Percentiles rank a stretch among this genome's conserved stretches.
Evolutionary conservation across 176 grass and related monocot genomes (phyloP).

Genomic region (Phragmites australis): DNA sequence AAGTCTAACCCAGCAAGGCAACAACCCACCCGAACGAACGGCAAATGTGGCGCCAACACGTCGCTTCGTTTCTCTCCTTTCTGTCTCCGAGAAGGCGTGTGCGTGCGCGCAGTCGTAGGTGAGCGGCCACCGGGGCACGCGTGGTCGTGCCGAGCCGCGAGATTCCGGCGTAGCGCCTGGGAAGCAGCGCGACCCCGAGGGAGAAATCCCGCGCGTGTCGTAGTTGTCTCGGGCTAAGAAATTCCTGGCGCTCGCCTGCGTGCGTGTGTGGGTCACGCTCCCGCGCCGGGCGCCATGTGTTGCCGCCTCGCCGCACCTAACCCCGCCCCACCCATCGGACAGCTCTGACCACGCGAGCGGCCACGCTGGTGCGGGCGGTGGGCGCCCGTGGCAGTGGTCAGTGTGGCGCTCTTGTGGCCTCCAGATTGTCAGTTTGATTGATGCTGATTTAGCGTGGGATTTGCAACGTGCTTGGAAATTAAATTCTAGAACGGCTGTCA

Average conservation of each 20-base stretch:
- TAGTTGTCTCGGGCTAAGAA: background rate
- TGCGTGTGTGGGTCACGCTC: background rate
- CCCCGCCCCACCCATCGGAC: background rate
- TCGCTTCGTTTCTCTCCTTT: background rate
- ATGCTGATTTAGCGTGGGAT: background rate
- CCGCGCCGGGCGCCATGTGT: constrained; percentile 3
- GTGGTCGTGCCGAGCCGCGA: constrained; percentile 21
- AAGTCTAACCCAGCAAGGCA: background rate
- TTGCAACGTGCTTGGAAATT: background rate
- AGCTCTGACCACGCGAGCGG: background rate
- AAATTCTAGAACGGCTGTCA: background rate
- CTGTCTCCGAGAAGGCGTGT: constrained; percentile 9
- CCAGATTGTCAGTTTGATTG: background rate
- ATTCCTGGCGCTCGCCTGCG: background rate
- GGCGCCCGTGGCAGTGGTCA: background rate
- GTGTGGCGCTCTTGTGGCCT: background rate
- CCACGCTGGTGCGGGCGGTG: background rate
- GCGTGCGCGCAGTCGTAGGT: constrained; percentile 28
- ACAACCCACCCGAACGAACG: background rate
- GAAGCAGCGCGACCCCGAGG: background rate
- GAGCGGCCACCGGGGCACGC: constrained; percentile 26
- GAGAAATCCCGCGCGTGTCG: background rate
- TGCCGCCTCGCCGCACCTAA: background rate
- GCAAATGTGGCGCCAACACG: constrained; percentile 11
- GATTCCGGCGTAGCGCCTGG: constrained; percentile 39